phyloP scores from a whole-genome alignment of 805 yeast species.

The Saturnispora besseyi region DNA sequence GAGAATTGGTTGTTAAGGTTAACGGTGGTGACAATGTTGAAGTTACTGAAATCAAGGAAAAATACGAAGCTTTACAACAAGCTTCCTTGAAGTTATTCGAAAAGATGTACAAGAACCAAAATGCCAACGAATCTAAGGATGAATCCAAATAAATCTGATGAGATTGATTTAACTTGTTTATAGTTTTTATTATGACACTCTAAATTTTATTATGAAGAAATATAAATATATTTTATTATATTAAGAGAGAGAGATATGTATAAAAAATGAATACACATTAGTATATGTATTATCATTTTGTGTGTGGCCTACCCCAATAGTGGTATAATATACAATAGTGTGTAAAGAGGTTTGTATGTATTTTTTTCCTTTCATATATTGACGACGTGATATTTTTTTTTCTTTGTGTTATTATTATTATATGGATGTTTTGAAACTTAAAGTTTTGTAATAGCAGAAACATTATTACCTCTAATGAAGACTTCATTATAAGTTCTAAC shows the following conservation, averaged over 20 bases:
- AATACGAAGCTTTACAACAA: conserved; percentile 68
- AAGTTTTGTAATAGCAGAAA: conserved; percentile 35
- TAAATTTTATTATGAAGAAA: not conserved
- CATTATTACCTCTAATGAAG: conserved; percentile 81
- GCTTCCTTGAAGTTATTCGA: conserved; percentile 70
- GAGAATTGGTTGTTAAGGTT: conserved; percentile 57
- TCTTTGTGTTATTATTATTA: not conserved
- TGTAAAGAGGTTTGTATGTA: not conserved
- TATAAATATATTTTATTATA: not conserved
- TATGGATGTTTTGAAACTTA: not conserved
- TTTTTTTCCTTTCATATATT: not conserved
- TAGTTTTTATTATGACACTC: conserved; percentile 1
- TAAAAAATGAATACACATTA: not conserved
- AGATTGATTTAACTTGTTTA: conserved; percentile 1
- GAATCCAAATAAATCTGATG: conserved; percentile 10
- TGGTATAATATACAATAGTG: not conserved
- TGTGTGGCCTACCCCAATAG: not conserved
- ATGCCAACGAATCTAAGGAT: conserved; percentile 13
- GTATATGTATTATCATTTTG: not conserved
- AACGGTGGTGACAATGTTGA: conserved; percentile 43
- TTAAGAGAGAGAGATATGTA: not conserved
- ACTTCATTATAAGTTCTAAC: conserved; percentile 61
- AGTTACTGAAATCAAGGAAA: conserved; percentile 51
- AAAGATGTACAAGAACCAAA: conserved; percentile 45
- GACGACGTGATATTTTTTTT: not conserved